Percentiles rank a stretch among this genome's conserved stretches.
These are phyloP conservation scores for Aspergillus ostianus DNA, from an alignment of 495 filamentous ascomycete genomes.

Conservation along the genomic window DNA sequence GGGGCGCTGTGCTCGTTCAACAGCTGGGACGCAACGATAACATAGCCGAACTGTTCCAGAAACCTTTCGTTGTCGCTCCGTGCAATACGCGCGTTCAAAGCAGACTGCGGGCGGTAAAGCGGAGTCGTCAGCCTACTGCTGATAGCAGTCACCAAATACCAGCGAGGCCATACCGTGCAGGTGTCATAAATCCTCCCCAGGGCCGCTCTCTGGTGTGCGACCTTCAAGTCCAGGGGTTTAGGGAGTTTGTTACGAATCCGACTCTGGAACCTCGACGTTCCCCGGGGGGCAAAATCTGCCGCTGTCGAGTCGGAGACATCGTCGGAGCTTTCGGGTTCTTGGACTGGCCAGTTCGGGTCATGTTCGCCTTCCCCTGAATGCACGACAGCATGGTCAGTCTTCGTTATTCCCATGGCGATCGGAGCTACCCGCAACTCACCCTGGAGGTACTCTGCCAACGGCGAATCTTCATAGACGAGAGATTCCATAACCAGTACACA, in stretches of 20 bases:
- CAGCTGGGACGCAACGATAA: conserved; percentile 91
- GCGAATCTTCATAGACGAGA: conserved; percentile 84
- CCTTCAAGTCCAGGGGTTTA: conserved; percentile 56
- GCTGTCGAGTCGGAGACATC: conserved; percentile 30
- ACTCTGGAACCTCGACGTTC: conserved; percentile 62
- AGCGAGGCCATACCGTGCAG: conserved; percentile 53
- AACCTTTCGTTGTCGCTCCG: conserved; percentile 82
- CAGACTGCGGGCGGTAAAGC: conserved; percentile 30
- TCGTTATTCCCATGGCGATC: not conserved
- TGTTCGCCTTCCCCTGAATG: conserved; percentile 48
- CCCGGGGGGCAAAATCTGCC: conserved; percentile 72
- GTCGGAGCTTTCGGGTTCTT: conserved; percentile 41
- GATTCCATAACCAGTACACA: conserved; percentile 72
- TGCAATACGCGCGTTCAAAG: conserved; percentile 70
- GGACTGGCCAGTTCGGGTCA: conserved; percentile 43
- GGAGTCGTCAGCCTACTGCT: conserved; percentile 12
- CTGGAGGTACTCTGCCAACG: conserved; percentile 90
- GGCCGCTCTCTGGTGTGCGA: conserved; percentile 45
- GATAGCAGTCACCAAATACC: conserved; percentile 1
- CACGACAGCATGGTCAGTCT: conserved; percentile 17
- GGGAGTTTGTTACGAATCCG: conserved; percentile 66
- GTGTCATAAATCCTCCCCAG: conserved; percentile 54
- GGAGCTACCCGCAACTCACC: conserved; percentile 51
- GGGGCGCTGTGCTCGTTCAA: conserved; percentile 64
- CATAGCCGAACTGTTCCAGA: conserved; percentile 92